phyloP scores from a whole-genome alignment of 2,329 filamentous ascomycete species.

The Pseudogymnoascus sp. region DNA sequence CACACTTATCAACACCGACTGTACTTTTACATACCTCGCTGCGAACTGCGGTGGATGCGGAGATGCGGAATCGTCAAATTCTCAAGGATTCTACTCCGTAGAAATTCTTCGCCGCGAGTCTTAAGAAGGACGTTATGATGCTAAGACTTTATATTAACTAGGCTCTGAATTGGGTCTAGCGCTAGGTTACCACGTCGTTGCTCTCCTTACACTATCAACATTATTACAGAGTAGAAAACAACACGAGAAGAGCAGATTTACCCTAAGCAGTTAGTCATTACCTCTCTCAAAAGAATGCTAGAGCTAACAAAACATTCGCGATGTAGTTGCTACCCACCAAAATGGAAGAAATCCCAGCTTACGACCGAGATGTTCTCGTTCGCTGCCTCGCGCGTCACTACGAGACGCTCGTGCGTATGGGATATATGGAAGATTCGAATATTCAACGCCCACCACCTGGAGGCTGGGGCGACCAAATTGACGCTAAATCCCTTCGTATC shows the following conservation, averaged over 20 bases:
- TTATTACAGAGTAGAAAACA: no score
- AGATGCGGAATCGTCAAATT: no score
- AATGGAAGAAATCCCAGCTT: background rate
- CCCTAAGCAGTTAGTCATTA: background rate
- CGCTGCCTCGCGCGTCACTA: background rate
- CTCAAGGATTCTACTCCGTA: no score
- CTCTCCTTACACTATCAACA: no score
- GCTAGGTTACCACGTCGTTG: no score
- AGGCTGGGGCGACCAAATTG: background rate
- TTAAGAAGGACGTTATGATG: no score
- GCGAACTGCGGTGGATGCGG: no score
- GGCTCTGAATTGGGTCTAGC: no score
- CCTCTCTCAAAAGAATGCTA: background rate
- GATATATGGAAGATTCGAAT: background rate
- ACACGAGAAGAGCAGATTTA: background rate
- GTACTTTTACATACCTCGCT: no score
- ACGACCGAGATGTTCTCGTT: background rate
- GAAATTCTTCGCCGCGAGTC: no score
- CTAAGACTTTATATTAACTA: no score
- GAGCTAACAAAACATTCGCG: background rate
- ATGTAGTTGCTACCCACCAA: background rate
- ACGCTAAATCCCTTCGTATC: background rate
- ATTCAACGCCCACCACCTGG: background rate
- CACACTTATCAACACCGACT: no score
- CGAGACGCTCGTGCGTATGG: background rate